These are phyloP conservation scores for Cudoniella acicularis DNA, from an alignment of 495 filamentous ascomycete genomes.

Conservation along the genomic window DNA sequence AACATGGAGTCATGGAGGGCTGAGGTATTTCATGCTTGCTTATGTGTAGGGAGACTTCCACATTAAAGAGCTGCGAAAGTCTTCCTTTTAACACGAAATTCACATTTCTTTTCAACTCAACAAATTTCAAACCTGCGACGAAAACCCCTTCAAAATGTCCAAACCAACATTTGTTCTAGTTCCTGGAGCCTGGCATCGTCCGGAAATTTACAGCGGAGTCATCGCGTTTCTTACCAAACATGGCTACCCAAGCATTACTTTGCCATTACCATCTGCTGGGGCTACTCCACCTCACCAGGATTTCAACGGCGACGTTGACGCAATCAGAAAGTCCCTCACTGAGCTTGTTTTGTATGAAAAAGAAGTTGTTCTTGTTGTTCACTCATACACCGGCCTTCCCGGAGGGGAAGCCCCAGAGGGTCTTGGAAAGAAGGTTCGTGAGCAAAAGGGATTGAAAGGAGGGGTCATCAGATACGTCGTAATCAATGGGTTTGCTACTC, in stretches of 20 bases:
- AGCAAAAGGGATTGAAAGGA: conserved; percentile 27
- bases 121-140: no score
- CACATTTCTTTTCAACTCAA: no score
- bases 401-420: conserved; percentile 23
- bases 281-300: conserved; percentile 7
- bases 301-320: conserved; percentile 8
- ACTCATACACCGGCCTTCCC: conserved; percentile 10
- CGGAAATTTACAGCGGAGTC: conserved; percentile 5
- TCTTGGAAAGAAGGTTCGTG: conserved; percentile 31
- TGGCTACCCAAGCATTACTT: conserved; percentile 8
- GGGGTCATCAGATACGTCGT: conserved; percentile 29
- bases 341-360: neutral
- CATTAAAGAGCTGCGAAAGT: no score
- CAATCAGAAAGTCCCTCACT: conserved; percentile 4
- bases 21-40: no score
- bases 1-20: no score
- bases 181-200: conserved; percentile 14
- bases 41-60: no score
- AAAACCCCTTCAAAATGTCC: conserved; percentile 2
- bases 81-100: no score
- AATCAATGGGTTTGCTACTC: conserved; percentile 10
- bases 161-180: conserved; percentile 16
- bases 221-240: neutral
- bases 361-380: conserved; percentile 12
- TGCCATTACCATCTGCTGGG: conserved; percentile 4